Evolutionary conservation across 2,329 filamentous ascomycete species (phyloP).

Genomic region (Colletotrichum neosansevieriae): DNA sequence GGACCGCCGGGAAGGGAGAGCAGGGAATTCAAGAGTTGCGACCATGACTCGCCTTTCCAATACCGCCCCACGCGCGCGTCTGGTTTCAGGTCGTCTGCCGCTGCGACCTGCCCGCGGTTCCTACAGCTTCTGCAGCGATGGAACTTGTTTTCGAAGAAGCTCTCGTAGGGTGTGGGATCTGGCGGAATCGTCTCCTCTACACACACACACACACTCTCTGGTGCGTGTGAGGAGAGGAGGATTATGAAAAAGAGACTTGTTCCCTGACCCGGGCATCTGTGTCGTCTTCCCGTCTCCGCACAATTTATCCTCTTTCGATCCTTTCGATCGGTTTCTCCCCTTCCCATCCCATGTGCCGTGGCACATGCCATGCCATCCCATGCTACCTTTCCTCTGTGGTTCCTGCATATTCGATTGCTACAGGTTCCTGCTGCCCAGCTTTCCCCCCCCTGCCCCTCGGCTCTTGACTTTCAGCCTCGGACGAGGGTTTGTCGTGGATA

Average conservation of each 20-base stretch:
- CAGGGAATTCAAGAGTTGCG: too few relatives aligned
- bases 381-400: not conserved
- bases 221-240: too few relatives aligned
- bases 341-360: not conserved
- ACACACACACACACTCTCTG: not conserved
- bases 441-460: too few relatives aligned
- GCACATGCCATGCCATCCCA: not conserved
- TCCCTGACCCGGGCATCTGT: too few relatives aligned
- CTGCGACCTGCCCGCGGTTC: too few relatives aligned
- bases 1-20: too few relatives aligned
- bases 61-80: constrained; percentile 22
- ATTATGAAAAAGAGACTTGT: not conserved
- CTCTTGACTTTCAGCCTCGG: constrained; percentile 10
- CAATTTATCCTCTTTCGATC: not conserved
- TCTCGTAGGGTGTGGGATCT: too few relatives aligned
- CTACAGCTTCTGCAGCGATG: too few relatives aligned
- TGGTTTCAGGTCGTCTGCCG: constrained; percentile 24
- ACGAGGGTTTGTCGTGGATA: constrained; percentile 26
- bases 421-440: not conserved
- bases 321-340: not conserved
- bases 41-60: constrained; percentile 10
- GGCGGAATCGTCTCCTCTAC: not conserved
- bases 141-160: too few relatives aligned
- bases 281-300: not conserved
- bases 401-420: too few relatives aligned